Evolutionary conservation across 257 asterid species (phyloP), one percentile per base, ranked within the genome.

Genomic region (Plantago ovata): DNA sequence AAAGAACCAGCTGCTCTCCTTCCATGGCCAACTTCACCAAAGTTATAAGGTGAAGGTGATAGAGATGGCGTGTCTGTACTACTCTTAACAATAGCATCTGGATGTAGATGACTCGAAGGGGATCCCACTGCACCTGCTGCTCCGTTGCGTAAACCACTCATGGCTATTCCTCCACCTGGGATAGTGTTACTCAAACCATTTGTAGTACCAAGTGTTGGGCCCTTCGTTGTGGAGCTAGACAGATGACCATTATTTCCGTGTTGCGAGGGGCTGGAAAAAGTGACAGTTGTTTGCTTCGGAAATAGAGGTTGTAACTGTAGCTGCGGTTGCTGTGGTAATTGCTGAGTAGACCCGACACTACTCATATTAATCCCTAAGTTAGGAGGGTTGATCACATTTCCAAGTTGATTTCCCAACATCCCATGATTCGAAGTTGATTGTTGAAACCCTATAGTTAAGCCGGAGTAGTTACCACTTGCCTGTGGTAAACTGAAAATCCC

Each of bases 1-100:
- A 78, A 65, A 50, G 85, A 44, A 58, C 76, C 69, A 43, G 74
- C 44, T 3, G 80, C 69, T 58, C 78, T 70, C 67, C 80, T 65
- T 23, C 79, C 81, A 42, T 76, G 68, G 21, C 85, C 82, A 1
- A 50, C 58, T 72, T 87, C 89, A 61, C 64, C 83, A 44, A 75
- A 74, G 44, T 80, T 67, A 72, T 66, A 87, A 58, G 98, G 89
- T 38, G 94, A 73, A 64, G 95, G 86, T 7, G 95, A 81, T 4
- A 63, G 70, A 21, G 95, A 70, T 41, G 95, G 72, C 0, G 77
- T 66, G 55, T 81, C 98, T 58, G 73, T 28, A 41, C 48, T 67
- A 58, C 75, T 77, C 69, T 79, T 81, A 36, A 74, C 71, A 54
- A 56, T 23, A n/a, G 67, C 53, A 63, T 82, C 87, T 7, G 81